Conservation (phyloP, 2,329 filamentous ascomycete species). For the Zymoseptoria pseudotritici region DNA sequence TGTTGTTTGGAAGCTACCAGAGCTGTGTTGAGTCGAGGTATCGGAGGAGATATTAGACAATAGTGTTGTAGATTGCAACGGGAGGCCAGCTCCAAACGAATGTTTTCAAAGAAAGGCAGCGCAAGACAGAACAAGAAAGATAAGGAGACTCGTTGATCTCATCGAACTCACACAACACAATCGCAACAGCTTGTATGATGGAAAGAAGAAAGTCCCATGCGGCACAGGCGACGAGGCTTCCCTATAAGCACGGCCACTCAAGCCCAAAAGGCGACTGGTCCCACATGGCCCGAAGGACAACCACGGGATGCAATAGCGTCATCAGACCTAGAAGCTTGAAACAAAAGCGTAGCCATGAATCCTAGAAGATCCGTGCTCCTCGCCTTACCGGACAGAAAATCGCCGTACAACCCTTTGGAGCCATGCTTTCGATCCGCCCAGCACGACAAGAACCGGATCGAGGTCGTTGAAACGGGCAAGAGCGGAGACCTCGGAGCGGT, state of each 20-base stretch:
- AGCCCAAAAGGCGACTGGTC: background rate
- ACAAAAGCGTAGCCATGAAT: constrained; percentile 22
- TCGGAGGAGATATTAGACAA: constrained; percentile 20
- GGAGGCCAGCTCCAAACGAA: constrained; percentile 40
- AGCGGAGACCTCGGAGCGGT: constrained; percentile 4
- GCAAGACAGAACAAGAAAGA: constrained; percentile 29
- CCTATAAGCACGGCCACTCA: constrained; percentile 21
- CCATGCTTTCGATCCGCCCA: constrained; percentile 5
- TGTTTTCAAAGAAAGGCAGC: constrained; percentile 28
- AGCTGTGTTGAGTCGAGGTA: constrained; percentile 6
- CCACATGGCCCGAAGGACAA: constrained; percentile 2
- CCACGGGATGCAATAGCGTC: constrained; percentile 17
- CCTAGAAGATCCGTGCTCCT: constrained; percentile 16
- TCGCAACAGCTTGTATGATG: constrained; percentile 19
- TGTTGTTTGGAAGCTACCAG: constrained; percentile 18
- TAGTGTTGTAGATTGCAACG: constrained; percentile 12
- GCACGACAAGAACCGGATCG: constrained; percentile 5
- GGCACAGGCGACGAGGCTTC: constrained; percentile 8
- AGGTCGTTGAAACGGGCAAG: constrained; percentile 12
- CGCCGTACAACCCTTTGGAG: constrained; percentile 5
- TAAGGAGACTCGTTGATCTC: constrained; percentile 35
- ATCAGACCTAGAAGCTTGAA: constrained; percentile 16
- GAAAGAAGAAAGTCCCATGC: constrained; percentile 11
- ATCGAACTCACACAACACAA: constrained; percentile 20
- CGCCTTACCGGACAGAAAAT: background rate